phyloP scores from a whole-genome alignment of 176 grass and related monocot species.

The Musa troglodytarum region DNA sequence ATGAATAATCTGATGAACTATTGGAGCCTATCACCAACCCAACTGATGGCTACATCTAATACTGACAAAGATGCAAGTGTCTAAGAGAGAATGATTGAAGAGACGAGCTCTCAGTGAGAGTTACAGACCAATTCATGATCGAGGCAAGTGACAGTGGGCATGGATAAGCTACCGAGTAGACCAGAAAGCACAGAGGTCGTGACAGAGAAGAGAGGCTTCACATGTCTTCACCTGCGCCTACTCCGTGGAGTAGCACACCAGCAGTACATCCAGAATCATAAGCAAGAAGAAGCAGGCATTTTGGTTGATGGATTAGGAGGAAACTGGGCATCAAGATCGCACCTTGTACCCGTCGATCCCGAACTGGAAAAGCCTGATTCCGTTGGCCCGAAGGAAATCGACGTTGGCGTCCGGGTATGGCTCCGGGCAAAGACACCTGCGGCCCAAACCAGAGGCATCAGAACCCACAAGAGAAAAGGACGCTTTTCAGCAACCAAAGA shows the following conservation, averaged over 20 bases:
- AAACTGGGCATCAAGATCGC: not conserved
- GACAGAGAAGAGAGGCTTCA: too few species aligned
- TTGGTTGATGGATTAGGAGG: too few species aligned
- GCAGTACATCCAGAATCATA: not conserved
- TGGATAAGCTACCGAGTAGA: too few species aligned
- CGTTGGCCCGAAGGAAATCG: slow-evolving; percentile 59
- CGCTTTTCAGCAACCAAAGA: not conserved
- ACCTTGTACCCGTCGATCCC: slow-evolving; percentile 91
- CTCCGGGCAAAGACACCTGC: slow-evolving; percentile 81
- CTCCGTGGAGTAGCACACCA: not conserved
- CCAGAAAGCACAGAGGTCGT: too few species aligned
- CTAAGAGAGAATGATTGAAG: too few species aligned
- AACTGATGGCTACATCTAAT: too few species aligned
- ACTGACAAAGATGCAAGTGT: too few species aligned
- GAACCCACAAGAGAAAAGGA: not conserved
- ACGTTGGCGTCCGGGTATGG: slow-evolving; percentile 54
- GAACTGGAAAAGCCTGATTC: slow-evolving; percentile 64
- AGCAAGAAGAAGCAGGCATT: not conserved
- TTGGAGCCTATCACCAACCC: not conserved
- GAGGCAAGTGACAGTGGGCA: too few species aligned
- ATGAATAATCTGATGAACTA: slow-evolving; percentile 3
- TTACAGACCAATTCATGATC: too few species aligned
- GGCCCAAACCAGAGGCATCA: not conserved
- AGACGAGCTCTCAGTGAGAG: too few species aligned
- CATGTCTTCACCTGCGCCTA: too few species aligned